phyloP scores from a whole-genome alignment of 2,329 filamentous ascomycete genomes.

The Aurifilum marmelostoma region DNA sequence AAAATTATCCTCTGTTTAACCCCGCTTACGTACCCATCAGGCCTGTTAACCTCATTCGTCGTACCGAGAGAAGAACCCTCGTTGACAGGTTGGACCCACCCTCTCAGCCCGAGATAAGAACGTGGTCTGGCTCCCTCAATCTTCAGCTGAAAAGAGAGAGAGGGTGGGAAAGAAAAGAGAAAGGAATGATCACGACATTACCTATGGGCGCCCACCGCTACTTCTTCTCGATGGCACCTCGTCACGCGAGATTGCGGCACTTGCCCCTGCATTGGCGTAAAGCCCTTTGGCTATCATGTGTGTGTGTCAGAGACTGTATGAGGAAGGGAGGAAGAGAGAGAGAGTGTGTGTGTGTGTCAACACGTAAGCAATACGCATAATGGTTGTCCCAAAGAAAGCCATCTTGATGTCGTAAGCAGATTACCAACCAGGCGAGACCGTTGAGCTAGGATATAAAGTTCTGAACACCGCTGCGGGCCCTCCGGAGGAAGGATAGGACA shows the following conservation, averaged over 20 bases:
- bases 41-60: background rate
- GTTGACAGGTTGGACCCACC: background rate
- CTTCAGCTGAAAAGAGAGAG: background rate
- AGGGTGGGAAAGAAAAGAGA: too few relatives aligned
- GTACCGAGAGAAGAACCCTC: too few relatives aligned
- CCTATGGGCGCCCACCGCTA: background rate
- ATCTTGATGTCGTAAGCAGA: constrained; percentile 5
- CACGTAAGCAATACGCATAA: constrained; percentile 11
- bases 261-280: background rate
- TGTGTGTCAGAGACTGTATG: background rate
- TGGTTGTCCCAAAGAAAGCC: background rate
- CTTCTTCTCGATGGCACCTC: background rate
- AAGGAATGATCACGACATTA: too few relatives aligned
- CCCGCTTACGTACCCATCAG: background rate
- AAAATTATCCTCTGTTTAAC: background rate
- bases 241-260: background rate
- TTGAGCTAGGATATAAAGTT: background rate
- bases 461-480: background rate
- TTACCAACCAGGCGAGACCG: background rate
- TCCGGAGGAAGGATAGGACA: background rate
- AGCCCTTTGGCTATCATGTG: background rate
- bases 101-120: background rate
- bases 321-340: too few relatives aligned
- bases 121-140: background rate
- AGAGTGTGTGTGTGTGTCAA: background rate